Evolutionary conservation across 352 stramenopile genomes (phyloP).

Genomic region (Pythium oligandrum): DNA sequence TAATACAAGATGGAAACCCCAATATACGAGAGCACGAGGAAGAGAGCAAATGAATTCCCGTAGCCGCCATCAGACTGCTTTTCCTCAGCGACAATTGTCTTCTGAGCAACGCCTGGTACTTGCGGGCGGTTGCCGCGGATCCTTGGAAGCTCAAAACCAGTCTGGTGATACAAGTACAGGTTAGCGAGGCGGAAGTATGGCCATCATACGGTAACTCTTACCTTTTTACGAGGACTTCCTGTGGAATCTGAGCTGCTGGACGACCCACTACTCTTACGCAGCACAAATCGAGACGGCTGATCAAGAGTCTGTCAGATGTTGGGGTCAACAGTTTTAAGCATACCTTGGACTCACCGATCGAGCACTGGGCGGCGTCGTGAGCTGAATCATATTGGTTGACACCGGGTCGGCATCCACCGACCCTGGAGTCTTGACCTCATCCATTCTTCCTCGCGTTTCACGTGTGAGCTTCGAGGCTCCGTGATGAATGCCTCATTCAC

Average conservation of each 20-base stretch:
- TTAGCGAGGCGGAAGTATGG: too few relatives aligned
- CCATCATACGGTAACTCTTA: background rate
- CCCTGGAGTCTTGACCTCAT: constrained; percentile 10
- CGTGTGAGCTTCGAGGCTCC: background rate
- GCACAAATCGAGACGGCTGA: background rate
- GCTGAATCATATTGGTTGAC: constrained; percentile 12
- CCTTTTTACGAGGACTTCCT: constrained; percentile 2
- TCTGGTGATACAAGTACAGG: background rate
- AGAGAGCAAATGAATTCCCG: constrained; percentile 34
- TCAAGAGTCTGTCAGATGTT: too few relatives aligned
- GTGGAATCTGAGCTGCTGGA: constrained; percentile 13
- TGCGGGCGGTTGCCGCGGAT: constrained; percentile 1
- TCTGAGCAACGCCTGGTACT: constrained; percentile 14
- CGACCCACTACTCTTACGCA: constrained; percentile 3
- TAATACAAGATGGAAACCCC: constrained; percentile 50
- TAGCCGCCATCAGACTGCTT: constrained; percentile 1
- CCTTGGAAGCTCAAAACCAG: constrained; percentile 13
- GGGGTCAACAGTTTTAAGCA: background rate
- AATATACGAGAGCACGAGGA: constrained; percentile 56
- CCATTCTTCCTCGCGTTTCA: constrained; percentile 7
- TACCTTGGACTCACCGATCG: constrained; percentile 4
- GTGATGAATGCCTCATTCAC: too few relatives aligned
- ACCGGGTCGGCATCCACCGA: constrained; percentile 1
- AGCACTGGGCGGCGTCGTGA: constrained; percentile 8
- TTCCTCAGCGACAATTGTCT: constrained; percentile 12